Conservation (phyloP, 2,329 filamentous ascomycete species). For the Calycina herbarum region DNA sequence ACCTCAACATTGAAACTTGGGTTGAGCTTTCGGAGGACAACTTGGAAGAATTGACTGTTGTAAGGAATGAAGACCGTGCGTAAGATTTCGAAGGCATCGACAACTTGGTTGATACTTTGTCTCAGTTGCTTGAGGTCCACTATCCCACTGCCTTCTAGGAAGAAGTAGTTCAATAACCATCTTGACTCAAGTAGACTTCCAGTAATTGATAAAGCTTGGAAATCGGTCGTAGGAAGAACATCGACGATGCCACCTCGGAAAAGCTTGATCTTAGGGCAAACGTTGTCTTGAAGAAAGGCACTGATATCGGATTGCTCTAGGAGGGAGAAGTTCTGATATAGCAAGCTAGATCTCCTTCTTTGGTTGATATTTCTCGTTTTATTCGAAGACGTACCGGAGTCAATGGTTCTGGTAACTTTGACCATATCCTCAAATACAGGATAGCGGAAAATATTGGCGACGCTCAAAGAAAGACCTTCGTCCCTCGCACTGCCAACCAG, state of each 20-base stretch:
- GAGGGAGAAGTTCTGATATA: slow-evolving; percentile 21
- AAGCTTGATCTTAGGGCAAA: slow-evolving; percentile 17
- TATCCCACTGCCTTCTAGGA: slow-evolving; percentile 16
- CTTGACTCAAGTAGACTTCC: slow-evolving; percentile 19
- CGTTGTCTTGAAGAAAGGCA: slow-evolving; percentile 20
- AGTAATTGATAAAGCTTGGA: slow-evolving; percentile 17
- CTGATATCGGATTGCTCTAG: slow-evolving; percentile 31
- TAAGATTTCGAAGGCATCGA: slow-evolving; percentile 33
- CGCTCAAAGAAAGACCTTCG: slow-evolving; percentile 39
- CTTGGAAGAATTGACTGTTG: slow-evolving; percentile 19
- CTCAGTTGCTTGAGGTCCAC: slow-evolving; percentile 26
- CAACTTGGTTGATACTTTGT: slow-evolving; percentile 32
- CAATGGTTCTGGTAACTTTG: slow-evolving; percentile 33
- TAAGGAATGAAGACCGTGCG: slow-evolving; percentile 36
- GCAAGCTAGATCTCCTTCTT: slow-evolving; percentile 4
- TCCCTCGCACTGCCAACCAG: slow-evolving; percentile 41
- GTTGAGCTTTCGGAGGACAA: slow-evolving; percentile 17
- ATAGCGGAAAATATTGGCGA: slow-evolving; percentile 44
- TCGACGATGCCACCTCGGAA: slow-evolving; percentile 19
- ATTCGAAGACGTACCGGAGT: slow-evolving; percentile 18
- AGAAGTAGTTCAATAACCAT: slow-evolving; percentile 25
- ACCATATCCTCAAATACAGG: slow-evolving; percentile 47
- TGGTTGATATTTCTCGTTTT: background rate
- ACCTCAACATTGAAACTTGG: slow-evolving; percentile 15
- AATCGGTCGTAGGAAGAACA: slow-evolving; percentile 19